These are phyloP conservation scores for Talaromyces albobiverticillius DNA, from an alignment of 2,329 filamentous ascomycete genomes.

Conservation along the genomic window DNA sequence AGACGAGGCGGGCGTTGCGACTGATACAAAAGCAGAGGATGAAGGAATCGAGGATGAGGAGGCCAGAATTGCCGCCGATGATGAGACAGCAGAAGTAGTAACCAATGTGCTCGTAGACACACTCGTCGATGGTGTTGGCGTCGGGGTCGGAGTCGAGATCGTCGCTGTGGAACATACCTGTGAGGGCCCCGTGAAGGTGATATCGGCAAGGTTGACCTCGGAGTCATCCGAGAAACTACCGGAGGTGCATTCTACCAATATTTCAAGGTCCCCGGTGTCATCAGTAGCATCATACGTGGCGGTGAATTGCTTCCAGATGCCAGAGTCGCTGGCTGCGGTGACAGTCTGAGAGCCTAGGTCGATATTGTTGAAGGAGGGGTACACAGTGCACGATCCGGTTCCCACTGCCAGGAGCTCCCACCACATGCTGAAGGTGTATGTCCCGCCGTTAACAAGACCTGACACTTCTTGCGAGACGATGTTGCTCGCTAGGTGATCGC, in stretches of 20 bases:
- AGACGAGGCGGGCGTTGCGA: constrained; percentile 17
- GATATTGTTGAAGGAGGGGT: neutral
- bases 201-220: neutral
- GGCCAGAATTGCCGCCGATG: neutral
- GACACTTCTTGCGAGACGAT: neutral
- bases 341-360: neutral
- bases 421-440: neutral
- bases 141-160: constrained; percentile 8
- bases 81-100: neutral
- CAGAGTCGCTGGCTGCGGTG: neutral
- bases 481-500: neutral
- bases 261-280: neutral
- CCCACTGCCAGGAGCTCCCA: neutral
- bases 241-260: neutral
- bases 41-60: constrained; percentile 11
- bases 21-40: neutral
- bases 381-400: neutral
- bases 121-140: constrained; percentile 12
- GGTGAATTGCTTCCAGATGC: neutral
- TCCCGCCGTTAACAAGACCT: neutral
- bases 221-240: neutral
- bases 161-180: neutral
- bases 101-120: too few species aligned
- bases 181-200: neutral
- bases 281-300: neutral